These are phyloP conservation scores for Kwoniella shandongensis DNA, from an alignment of 768 basidiomycete genomes.

Conservation along the genomic window DNA sequence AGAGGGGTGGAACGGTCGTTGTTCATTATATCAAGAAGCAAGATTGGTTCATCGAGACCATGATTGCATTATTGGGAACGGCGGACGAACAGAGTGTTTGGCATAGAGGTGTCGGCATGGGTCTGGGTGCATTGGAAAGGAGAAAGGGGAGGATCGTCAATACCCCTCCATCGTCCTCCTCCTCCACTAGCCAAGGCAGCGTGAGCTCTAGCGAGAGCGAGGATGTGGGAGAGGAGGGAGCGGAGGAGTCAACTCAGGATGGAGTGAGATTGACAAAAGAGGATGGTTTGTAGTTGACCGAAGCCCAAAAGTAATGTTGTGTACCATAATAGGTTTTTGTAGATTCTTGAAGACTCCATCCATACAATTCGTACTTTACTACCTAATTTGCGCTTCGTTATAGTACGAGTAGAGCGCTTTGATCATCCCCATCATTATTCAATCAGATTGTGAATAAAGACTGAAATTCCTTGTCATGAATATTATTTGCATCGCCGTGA, in stretches of 20 bases:
- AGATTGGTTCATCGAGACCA: conserved; percentile 94
- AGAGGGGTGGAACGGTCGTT: conserved; percentile 80
- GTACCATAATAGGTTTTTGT: too few relatives aligned
- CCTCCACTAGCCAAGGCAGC: background rate
- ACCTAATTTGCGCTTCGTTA: too few relatives aligned
- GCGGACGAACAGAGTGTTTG: conserved; percentile 25
- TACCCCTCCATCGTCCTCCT: background rate
- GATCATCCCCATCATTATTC: too few relatives aligned
- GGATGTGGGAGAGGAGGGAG: background rate
- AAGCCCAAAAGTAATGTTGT: too few relatives aligned
- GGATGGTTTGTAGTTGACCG: conserved; percentile 9
- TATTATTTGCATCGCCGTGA: too few relatives aligned
- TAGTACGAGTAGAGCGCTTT: too few relatives aligned
- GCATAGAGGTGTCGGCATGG: conserved; percentile 25
- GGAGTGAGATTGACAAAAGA: conserved; percentile 11
- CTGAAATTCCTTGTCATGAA: too few relatives aligned
- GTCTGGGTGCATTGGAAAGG: conserved; percentile 22
- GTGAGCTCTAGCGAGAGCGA: background rate
- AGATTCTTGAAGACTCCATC: too few relatives aligned
- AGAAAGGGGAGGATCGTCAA: conserved; percentile 25
- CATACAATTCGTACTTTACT: too few relatives aligned
- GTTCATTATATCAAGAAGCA: conserved; percentile 98
- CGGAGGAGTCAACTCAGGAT: too few relatives aligned
- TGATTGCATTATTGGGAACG: conserved; percentile 73
- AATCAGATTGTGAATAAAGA: too few relatives aligned